A percentile compares a stretch with the other conserved stretches of the same genome.
These are phyloP conservation scores for Blastocladiella emersonii DNA, from an alignment of 371 early-diverging fungal genomes.

Conservation along the genomic window DNA sequence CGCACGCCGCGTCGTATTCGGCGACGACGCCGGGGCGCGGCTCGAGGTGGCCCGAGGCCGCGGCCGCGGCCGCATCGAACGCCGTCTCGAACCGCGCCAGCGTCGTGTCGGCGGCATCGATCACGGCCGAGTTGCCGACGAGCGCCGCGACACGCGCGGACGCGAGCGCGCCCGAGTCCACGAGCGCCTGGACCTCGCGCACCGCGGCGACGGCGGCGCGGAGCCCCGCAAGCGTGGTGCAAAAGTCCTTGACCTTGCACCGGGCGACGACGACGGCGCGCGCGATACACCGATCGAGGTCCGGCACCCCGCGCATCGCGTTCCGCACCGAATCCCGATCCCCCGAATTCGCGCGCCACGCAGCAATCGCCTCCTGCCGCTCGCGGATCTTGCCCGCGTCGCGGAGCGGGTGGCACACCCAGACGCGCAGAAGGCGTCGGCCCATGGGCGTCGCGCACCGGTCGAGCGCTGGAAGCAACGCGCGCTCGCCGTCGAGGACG, in stretches of 20 bases:
- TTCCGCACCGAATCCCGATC: conserved; percentile 30
- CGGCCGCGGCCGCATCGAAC: conserved; percentile 49
- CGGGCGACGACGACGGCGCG: conserved; percentile 78
- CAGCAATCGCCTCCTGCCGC: conserved; percentile 77
- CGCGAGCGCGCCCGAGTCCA: no score
- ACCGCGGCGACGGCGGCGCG: conserved; percentile 13
- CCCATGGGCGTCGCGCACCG: conserved; percentile 77
- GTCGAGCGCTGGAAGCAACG: conserved; percentile 68
- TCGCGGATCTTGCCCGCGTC: conserved; percentile 57
- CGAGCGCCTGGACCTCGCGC: conserved; percentile 27
- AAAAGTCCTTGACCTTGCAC: conserved; percentile 62
- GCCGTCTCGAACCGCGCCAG: conserved; percentile 41
- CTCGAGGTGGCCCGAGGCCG: conserved; percentile 43
- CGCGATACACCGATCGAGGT: conserved; percentile 84
- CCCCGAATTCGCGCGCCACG: no score
- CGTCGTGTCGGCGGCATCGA: conserved; percentile 40
- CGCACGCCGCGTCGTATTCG: conserved; percentile 45
- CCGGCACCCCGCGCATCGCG: conserved; percentile 52
- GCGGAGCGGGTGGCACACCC: conserved; percentile 89
- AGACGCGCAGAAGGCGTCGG: conserved; percentile 66
- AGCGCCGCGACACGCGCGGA: neutral
- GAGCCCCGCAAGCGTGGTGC: conserved; percentile 28
- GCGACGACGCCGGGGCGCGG: conserved; percentile 49
- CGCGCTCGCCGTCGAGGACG: conserved; percentile 67
- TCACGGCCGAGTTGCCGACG: no score